A percentile compares a stretch with the other conserved stretches of the same genome.
Evolutionary conservation across 805 yeast genomes (phyloP).

Genomic region (Barnettozyma botsteinii): DNA sequence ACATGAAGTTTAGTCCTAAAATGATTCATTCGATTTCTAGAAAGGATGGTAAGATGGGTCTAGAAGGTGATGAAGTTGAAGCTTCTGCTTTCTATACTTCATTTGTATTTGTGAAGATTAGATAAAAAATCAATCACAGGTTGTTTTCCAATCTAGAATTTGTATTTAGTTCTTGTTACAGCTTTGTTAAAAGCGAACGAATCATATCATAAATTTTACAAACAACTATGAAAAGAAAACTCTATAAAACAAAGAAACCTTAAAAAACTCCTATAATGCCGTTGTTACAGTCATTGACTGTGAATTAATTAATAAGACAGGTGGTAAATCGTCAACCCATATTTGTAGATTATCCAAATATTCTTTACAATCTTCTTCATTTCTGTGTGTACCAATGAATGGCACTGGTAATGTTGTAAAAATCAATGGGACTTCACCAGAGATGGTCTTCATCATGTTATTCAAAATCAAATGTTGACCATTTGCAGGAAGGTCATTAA

Average conservation of each 20-base stretch:
- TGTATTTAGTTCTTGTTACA: too few species aligned
- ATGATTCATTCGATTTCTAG: conserved; percentile 66
- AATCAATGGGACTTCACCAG: conserved; percentile 63
- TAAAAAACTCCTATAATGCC: conserved; percentile 65
- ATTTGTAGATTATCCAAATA: conserved; percentile 71
- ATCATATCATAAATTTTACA: too few species aligned
- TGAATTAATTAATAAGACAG: conserved; percentile 75
- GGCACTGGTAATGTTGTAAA: conserved; percentile 93
- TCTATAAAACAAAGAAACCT: too few species aligned
- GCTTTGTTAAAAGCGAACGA: too few species aligned
- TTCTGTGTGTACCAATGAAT: conserved; percentile 69
- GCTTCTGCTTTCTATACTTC: conserved; percentile 81
- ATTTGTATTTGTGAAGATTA: conserved; percentile 68
- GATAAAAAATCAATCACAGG: too few species aligned
- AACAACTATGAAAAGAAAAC: too few species aligned
- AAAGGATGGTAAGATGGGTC: conserved; percentile 73
- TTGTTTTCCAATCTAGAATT: too few species aligned
- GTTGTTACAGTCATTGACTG: conserved; percentile 96
- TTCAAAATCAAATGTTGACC: conserved; percentile 88
- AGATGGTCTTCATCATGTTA: conserved; percentile 68
- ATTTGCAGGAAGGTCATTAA: conserved; percentile 84
- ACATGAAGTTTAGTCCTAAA: conserved; percentile 49
- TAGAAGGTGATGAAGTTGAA: conserved; percentile 85
- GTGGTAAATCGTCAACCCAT: conserved; percentile 82
- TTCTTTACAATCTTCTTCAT: conserved; percentile 61